phyloP scores from a whole-genome alignment of 139 green algal species.

The Volvox reticuliferus region DNA sequence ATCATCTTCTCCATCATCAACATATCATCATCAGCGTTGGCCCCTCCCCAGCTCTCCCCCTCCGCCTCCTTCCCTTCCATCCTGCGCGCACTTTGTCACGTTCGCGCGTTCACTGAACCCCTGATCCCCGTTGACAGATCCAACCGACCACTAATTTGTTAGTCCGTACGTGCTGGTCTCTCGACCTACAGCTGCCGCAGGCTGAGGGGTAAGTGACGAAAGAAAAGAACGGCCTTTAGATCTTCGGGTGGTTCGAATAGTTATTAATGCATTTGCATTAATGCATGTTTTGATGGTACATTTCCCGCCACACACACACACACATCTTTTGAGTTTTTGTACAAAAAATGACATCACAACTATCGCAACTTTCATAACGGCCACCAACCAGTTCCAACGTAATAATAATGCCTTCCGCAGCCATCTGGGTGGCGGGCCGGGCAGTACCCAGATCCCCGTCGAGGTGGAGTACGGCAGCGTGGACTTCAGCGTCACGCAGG shows the following conservation, averaged over 20 bases:
- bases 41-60: not conserved
- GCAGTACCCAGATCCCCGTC: constrained; percentile 43
- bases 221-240: not conserved
- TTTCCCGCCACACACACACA: too few relatives aligned
- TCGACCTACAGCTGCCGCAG: constrained; percentile 69
- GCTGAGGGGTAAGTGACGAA: constrained; percentile 62
- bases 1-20: too few relatives aligned
- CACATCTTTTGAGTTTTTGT: too few relatives aligned
- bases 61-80: not conserved
- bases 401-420: constrained; percentile 15
- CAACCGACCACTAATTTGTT: constrained; percentile 44
- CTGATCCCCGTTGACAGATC: constrained; percentile 46
- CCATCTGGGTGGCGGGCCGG: constrained; percentile 54
- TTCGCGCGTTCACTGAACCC: not conserved
- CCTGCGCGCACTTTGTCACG: not conserved
- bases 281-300: too few relatives aligned
- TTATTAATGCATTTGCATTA: too few relatives aligned
- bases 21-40: too few relatives aligned
- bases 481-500: constrained; percentile 67
- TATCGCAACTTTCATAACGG: too few relatives aligned
- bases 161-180: constrained; percentile 67
- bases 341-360: too few relatives aligned
- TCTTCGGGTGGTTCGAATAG: too few relatives aligned
- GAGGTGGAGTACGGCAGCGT: constrained; percentile 69
- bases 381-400: too few relatives aligned